A percentile compares a stretch with the other conserved stretches of the same genome.
Evolutionary conservation across 306 rosid genomes (phyloP).

Genomic region (Prunus mongolica): DNA sequence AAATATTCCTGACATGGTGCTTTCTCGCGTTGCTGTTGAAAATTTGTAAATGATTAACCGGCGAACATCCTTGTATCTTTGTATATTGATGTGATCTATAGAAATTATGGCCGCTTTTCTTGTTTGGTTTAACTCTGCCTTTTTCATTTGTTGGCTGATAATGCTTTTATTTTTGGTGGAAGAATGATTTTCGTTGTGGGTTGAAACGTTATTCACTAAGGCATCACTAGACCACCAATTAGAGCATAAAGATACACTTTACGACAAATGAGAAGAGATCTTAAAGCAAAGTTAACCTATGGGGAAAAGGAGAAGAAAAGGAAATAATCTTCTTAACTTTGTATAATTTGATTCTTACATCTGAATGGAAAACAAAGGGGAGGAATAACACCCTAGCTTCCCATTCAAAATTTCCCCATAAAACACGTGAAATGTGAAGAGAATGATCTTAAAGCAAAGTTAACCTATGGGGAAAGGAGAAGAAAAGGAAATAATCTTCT

Average conservation of each 20-base stretch:
- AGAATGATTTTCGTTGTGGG: no score
- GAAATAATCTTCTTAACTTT: background rate
- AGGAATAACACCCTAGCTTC: background rate
- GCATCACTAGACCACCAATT: background rate
- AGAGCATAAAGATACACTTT: background rate
- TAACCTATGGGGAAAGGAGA: background rate
- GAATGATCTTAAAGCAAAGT: background rate
- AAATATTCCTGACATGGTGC: background rate
- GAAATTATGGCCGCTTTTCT: background rate
- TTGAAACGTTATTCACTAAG: background rate
- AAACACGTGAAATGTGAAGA: background rate
- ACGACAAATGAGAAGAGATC: background rate
- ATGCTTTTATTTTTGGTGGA: background rate
- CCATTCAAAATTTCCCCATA: background rate
- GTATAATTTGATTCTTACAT: background rate
- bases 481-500: background rate
- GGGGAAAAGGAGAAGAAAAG: background rate
- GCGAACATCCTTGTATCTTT: background rate
- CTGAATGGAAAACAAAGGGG: background rate
- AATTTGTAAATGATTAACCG: constrained; percentile 32
- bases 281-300: background rate
- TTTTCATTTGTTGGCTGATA: background rate
- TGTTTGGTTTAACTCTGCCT: background rate
- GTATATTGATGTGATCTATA: constrained; percentile 8
- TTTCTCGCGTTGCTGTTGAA: constrained; percentile 16